Conservation (phyloP, 1,139 yeast genomes). For the Geotrichum aggregatum region DNA sequence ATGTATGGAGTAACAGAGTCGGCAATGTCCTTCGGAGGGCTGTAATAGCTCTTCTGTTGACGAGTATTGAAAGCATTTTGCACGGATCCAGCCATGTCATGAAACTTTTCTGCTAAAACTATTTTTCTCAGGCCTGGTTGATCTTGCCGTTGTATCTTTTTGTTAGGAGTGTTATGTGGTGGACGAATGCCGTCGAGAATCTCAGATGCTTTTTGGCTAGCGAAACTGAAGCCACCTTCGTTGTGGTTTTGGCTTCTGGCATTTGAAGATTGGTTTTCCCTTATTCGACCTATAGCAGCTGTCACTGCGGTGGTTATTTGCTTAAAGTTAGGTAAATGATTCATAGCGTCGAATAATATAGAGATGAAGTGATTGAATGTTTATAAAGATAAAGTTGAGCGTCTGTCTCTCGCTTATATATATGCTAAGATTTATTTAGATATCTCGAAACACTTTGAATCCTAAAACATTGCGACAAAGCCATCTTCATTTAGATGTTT, state of each 20-base stretch:
- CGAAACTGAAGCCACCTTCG: slow-evolving; percentile 1
- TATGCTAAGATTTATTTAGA: too few relatives aligned
- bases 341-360: neutral
- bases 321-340: neutral
- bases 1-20: slow-evolving; percentile 31
- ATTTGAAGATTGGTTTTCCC: neutral
- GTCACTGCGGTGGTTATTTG: slow-evolving; percentile 3
- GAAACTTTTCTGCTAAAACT: slow-evolving; percentile 15
- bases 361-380: neutral
- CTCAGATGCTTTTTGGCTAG: slow-evolving; percentile 6
- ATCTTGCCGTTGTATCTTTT: neutral
- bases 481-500: neutral
- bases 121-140: slow-evolving; percentile 1
- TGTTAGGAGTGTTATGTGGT: neutral
- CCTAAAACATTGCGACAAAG: too few relatives aligned
- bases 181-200: neutral
- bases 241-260: neutral
- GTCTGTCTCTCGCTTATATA: neutral
- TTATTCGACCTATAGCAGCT: slow-evolving; percentile 9
- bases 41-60: slow-evolving; percentile 2
- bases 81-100: neutral
- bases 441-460: too few relatives aligned
- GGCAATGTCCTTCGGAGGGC: slow-evolving; percentile 2
- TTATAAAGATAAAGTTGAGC: neutral
- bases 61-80: slow-evolving; percentile 4